Conservation (phyloP, 768 basidiomycete genomes). For the Exsudoporus frostii region DNA sequence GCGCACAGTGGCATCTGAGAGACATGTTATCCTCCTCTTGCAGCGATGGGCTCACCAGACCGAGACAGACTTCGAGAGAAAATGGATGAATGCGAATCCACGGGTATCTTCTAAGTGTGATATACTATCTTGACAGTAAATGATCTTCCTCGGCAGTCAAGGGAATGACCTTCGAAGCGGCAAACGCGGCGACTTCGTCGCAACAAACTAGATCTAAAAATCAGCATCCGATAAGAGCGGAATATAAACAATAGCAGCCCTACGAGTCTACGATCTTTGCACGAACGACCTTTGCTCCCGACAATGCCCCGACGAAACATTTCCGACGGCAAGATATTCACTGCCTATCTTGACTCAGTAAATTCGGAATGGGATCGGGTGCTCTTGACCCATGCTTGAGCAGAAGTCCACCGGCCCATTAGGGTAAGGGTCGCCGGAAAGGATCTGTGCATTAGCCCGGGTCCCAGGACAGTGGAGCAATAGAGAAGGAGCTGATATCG, state of each 20-base stretch:
- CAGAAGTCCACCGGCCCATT: neutral
- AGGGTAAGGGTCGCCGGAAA: neutral
- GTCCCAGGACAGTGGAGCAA: neutral
- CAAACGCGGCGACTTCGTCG: neutral
- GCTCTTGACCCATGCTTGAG: neutral
- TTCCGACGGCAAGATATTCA: neutral
- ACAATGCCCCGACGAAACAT: neutral
- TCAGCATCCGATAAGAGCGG: neutral
- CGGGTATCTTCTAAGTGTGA: no score
- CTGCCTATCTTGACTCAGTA: no score
- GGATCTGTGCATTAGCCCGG: neutral
- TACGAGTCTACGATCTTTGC: conserved; percentile 5
- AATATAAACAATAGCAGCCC: neutral
- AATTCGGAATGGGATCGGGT: conserved; percentile 1
- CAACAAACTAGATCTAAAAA: neutral
- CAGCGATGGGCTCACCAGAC: neutral
- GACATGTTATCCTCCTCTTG: neutral
- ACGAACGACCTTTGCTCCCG: conserved; percentile 17
- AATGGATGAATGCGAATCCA: neutral
- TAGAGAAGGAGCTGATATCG: neutral
- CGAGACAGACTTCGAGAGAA: neutral
- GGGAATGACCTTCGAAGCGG: neutral
- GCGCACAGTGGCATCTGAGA: neutral
- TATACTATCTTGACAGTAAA: no score
- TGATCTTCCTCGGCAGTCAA: neutral